Evolutionary conservation across 1,284 basidiomycete species (phyloP).

Genomic region (Uromyces viciae-fabae): DNA sequence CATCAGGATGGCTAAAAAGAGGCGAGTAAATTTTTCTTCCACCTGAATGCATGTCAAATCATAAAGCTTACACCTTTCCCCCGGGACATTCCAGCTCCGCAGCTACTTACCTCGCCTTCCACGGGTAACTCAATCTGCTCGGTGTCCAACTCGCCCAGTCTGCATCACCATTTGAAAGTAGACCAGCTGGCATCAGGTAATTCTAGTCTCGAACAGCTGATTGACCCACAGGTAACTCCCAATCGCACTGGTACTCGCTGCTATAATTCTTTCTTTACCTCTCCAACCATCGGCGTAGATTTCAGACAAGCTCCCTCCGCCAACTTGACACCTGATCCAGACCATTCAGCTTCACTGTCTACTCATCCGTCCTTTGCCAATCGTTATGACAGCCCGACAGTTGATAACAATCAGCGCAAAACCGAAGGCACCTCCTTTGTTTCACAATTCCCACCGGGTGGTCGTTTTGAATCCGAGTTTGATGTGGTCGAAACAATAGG

Average conservation of each 20-base stretch:
- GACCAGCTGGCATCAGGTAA: not conserved
- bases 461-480: slow-evolving; percentile 22
- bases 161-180: not conserved
- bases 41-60: not conserved
- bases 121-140: slow-evolving; percentile 36
- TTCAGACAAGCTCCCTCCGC: not conserved
- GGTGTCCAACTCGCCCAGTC: slow-evolving; percentile 30
- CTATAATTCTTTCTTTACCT: slow-evolving; percentile 10
- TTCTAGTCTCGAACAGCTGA: not conserved
- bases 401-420: not conserved
- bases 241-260: slow-evolving; percentile 18
- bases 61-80: too few relatives aligned
- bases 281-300: not conserved
- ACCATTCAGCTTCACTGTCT: slow-evolving; percentile 1
- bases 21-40: slow-evolving; percentile 2
- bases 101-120: slow-evolving; percentile 35
- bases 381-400: slow-evolving; percentile 9
- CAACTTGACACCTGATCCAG: slow-evolving; percentile 3
- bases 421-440: not conserved
- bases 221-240: slow-evolving; percentile 41
- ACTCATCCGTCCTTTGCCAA: not conserved
- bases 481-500: slow-evolving; percentile 23
- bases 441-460: not conserved
- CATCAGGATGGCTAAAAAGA: slow-evolving; percentile 30
- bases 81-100: too few relatives aligned